These are phyloP conservation scores for Iris macrosiphon DNA, from an alignment of 106 monocot genomes.

Conservation along the genomic window DNA sequence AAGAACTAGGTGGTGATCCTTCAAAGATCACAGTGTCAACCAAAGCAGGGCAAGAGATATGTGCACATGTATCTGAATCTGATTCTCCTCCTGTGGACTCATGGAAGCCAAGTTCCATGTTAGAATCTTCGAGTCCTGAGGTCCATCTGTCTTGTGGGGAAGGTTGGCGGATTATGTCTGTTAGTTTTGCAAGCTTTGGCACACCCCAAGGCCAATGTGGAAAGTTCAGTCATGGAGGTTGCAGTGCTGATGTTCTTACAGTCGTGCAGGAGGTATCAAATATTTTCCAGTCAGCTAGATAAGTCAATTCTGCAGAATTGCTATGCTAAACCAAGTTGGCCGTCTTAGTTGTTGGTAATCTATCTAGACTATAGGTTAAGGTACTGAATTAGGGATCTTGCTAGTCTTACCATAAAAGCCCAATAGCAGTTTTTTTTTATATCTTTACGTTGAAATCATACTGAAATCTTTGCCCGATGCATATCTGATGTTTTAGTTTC, in stretches of 20 bases:
- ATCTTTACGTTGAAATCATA: too few relatives aligned
- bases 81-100: conserved; percentile 17
- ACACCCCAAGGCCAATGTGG: conserved; percentile 26
- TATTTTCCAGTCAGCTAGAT: not conserved
- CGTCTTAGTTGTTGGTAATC: too few relatives aligned
- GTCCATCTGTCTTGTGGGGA: conserved; percentile 15
- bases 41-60: conserved; percentile 19
- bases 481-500: too few relatives aligned
- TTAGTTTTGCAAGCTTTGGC: conserved; percentile 28
- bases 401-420: too few relatives aligned
- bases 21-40: conserved; percentile 24
- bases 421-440: too few relatives aligned
- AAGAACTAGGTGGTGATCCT: conserved; percentile 30
- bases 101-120: conserved; percentile 6
- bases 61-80: conserved; percentile 19
- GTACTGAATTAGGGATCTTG: too few relatives aligned
- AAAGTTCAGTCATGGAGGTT: conserved; percentile 18
- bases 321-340: too few relatives aligned
- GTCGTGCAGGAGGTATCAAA: conserved; percentile 15
- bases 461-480: too few relatives aligned
- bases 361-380: too few relatives aligned
- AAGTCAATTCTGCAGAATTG: too few relatives aligned
- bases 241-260: conserved; percentile 14
- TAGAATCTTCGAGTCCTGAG: conserved; percentile 4
- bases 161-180: conserved; percentile 18